Conservation (phyloP, 495 filamentous ascomycete species). For the Neurospora sp. region DNA sequence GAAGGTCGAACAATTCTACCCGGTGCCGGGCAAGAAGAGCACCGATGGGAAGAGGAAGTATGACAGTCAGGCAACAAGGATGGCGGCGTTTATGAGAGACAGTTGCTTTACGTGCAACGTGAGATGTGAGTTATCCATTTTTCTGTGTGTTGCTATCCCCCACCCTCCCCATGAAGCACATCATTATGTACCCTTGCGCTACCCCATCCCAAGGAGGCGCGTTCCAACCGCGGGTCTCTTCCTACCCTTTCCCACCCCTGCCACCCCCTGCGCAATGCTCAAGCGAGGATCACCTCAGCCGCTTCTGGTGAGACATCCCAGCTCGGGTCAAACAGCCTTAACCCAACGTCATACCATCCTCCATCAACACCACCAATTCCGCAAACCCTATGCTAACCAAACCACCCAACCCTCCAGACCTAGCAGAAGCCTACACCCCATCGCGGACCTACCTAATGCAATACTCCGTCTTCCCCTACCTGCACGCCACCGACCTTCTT, state of each 20-base stretch:
- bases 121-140: slow-evolving; percentile 15
- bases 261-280: background rate
- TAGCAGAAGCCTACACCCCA: background rate
- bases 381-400: slow-evolving; percentile 10
- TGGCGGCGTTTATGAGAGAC: slow-evolving; percentile 25
- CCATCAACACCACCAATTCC: slow-evolving; percentile 12
- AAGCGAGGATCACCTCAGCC: background rate
- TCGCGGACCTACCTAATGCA: slow-evolving; percentile 13
- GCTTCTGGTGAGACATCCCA: background rate
- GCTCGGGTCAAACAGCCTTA: background rate
- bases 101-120: slow-evolving; percentile 31
- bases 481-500: slow-evolving; percentile 24
- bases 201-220: background rate
- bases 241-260: background rate
- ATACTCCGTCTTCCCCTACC: slow-evolving; percentile 27
- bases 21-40: slow-evolving; percentile 11
- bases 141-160: background rate
- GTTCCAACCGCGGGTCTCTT: background rate
- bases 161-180: background rate
- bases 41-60: slow-evolving; percentile 9
- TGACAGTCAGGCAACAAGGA: slow-evolving; percentile 21
- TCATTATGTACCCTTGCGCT: background rate
- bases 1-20: slow-evolving; percentile 26
- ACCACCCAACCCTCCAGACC: background rate
- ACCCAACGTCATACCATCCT: background rate